Conservation (phyloP, 495 filamentous ascomycete species). For the Penicillium canariense region DNA sequence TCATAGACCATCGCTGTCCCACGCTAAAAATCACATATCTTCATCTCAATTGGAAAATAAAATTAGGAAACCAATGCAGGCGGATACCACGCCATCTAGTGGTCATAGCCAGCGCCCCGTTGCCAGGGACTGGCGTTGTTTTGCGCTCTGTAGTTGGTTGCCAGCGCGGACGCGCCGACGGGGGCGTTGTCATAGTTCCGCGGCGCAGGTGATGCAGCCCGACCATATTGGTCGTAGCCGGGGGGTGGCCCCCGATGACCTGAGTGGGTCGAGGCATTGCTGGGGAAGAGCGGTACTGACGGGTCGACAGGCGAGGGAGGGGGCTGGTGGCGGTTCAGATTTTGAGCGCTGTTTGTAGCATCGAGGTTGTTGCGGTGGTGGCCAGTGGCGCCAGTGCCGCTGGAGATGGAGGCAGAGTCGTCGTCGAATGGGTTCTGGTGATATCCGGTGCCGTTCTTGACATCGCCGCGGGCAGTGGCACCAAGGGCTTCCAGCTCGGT, state of each 20-base stretch:
- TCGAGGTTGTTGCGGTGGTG: slow-evolving; percentile 32
- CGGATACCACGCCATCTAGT: slow-evolving; percentile 34
- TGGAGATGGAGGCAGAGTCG: slow-evolving; percentile 68
- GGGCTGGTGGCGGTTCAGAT: slow-evolving; percentile 15
- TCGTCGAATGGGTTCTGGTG: slow-evolving; percentile 73
- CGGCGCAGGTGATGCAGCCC: slow-evolving; percentile 37
- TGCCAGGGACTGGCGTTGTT: slow-evolving; percentile 66
- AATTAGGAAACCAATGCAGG: slow-evolving; percentile 21
- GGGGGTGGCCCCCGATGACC: slow-evolving; percentile 35
- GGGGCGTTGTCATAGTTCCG: slow-evolving; percentile 35
- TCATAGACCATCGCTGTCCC: slow-evolving; percentile 31
- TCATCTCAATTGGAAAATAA: slow-evolving; percentile 35
- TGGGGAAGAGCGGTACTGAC: slow-evolving; percentile 61
- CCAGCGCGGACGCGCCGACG: slow-evolving; percentile 27
- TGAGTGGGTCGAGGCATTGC: slow-evolving; percentile 25
- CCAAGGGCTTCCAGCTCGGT: slow-evolving; percentile 92
- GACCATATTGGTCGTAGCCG: slow-evolving; percentile 32
- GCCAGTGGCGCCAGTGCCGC: slow-evolving; percentile 39
- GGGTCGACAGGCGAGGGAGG: slow-evolving; percentile 61
- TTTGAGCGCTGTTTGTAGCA: slow-evolving; percentile 12
- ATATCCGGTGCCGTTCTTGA: slow-evolving; percentile 62
- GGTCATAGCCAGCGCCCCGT: slow-evolving; percentile 64
- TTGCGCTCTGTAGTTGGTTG: slow-evolving; percentile 43
- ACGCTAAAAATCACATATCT: slow-evolving; percentile 45
- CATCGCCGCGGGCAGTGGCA: slow-evolving; percentile 84